phyloP scores from a whole-genome alignment of 2,329 filamentous ascomycete species.

The Dactylella cylindrospora region DNA sequence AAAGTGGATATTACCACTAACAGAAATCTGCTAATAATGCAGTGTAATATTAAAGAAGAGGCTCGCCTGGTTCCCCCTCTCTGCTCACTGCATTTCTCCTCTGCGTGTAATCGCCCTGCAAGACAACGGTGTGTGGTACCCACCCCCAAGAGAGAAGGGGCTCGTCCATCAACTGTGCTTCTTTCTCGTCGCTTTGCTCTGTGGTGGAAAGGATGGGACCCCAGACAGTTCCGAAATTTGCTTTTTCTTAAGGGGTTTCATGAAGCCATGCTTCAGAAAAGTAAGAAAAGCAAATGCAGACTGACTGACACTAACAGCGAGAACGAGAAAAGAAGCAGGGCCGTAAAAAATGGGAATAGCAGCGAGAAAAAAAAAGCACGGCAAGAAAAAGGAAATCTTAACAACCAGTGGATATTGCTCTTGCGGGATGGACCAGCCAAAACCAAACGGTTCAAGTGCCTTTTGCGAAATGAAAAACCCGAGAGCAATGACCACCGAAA shows the following conservation, averaged over 20 bases:
- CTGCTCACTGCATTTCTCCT: conserved; percentile 3
- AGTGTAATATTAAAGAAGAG: conserved; percentile 37
- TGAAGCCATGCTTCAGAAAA: conserved; percentile 42
- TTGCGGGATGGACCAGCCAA: conserved; percentile 41
- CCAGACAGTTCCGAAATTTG: conserved; percentile 7
- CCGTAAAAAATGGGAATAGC: too few relatives aligned
- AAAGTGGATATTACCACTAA: conserved; percentile 43
- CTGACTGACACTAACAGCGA: conserved; percentile 24
- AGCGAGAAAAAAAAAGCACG: not conserved
- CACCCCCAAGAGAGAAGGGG: conserved; percentile 15
- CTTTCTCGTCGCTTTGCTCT: not conserved
- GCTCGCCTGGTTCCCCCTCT: not conserved
- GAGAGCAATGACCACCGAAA: conserved; percentile 34
- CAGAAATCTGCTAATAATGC: conserved; percentile 33
- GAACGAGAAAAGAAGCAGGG: conserved; percentile 7
- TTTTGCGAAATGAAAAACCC: conserved; percentile 45
- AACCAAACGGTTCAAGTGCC: conserved; percentile 43
- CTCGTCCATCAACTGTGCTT: not conserved
- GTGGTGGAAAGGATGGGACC: conserved; percentile 1
- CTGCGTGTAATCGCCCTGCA: conserved; percentile 27
- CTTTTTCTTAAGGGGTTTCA: conserved; percentile 45
- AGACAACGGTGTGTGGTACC: conserved; percentile 31
- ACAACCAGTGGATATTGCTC: conserved; percentile 32
- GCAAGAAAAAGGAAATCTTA: conserved; percentile 17
- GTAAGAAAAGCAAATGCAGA: conserved; percentile 34